These are phyloP conservation scores for Syzygium aromaticum DNA, from an alignment of 345 rosid species.

Conservation along the genomic window DNA sequence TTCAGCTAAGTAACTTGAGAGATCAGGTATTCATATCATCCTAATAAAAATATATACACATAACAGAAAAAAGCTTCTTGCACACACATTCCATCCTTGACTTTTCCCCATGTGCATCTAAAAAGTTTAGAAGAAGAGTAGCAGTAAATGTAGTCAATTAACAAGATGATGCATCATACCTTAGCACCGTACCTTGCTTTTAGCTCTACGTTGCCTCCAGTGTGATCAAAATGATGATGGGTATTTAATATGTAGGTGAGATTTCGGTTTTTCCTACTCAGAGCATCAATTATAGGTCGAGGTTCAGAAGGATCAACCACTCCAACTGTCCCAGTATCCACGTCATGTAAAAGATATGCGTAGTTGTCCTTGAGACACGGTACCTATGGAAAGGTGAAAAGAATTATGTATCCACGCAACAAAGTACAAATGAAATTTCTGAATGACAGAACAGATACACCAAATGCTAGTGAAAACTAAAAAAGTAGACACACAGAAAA, in stretches of 20 bases:
- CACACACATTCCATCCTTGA: neutral
- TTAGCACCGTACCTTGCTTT: conserved; percentile 97
- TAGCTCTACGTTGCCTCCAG: conserved; percentile 85
- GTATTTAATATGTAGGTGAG: conserved; percentile 91
- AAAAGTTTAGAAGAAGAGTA: neutral
- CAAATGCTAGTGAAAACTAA: neutral
- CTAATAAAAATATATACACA: neutral
- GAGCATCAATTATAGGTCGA: conserved; percentile 72
- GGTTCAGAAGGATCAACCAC: conserved; percentile 99
- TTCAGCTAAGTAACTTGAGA: neutral
- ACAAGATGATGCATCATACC: conserved; percentile 41
- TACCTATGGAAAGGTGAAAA: conserved; percentile 36
- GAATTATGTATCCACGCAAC: neutral
- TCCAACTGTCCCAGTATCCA: conserved; percentile 95
- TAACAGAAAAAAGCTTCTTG: neutral
- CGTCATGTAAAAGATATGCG: conserved; percentile 90
- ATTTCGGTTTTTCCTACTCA: conserved; percentile 70
- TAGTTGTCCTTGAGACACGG: conserved; percentile 85
- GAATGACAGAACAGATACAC: neutral
- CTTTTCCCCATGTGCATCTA: neutral
- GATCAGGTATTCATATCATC: neutral
- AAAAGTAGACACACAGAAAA: neutral
- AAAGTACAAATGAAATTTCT: neutral
- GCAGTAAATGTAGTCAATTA: neutral
- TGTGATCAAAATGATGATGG: conserved; percentile 88